Conservation (phyloP, 768 basidiomycete species). For the Plicaturopsis crispa region DNA sequence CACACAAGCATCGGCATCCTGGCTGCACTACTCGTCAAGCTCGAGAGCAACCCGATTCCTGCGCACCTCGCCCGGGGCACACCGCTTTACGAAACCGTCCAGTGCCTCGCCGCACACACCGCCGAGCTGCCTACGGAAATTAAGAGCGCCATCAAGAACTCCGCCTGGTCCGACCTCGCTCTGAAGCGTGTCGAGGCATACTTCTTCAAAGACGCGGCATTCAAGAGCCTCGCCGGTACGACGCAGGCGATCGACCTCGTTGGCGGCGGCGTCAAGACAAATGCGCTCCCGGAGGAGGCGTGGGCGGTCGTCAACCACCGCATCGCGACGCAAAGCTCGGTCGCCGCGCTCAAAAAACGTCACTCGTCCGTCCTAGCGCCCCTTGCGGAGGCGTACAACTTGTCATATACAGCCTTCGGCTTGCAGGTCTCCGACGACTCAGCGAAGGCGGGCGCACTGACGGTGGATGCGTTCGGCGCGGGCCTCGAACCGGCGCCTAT, state of each 20-base stretch:
- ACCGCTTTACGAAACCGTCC: too few relatives aligned
- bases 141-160: slow-evolving; percentile 38
- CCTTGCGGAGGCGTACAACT: slow-evolving; percentile 45
- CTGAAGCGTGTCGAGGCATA: slow-evolving; percentile 44
- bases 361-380: slow-evolving; percentile 33
- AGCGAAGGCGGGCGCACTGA: slow-evolving; percentile 36
- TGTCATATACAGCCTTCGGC: slow-evolving; percentile 56
- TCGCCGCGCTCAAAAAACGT: slow-evolving; percentile 35
- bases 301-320: slow-evolving; percentile 70
- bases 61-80: slow-evolving; percentile 45
- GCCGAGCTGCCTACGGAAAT: slow-evolving; percentile 42
- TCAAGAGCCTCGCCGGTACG: slow-evolving; percentile 49
- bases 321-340: slow-evolving; percentile 40
- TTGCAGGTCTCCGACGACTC: slow-evolving; percentile 25
- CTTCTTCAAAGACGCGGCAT: slow-evolving; percentile 28
- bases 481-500: slow-evolving; percentile 64
- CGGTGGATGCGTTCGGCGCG: slow-evolving; percentile 38
- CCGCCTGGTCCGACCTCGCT: slow-evolving; percentile 40
- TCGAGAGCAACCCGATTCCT: slow-evolving; percentile 67
- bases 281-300: slow-evolving; percentile 73
- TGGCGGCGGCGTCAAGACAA: slow-evolving; percentile 63
- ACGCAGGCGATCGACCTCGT: slow-evolving; percentile 76
- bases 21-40: slow-evolving; percentile 55
- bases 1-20: slow-evolving; percentile 90
- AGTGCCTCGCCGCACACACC: slow-evolving; percentile 61